Evolutionary conservation across 192 early-diverging fungal species (phyloP).

Genomic region (Podila verticillata): DNA sequence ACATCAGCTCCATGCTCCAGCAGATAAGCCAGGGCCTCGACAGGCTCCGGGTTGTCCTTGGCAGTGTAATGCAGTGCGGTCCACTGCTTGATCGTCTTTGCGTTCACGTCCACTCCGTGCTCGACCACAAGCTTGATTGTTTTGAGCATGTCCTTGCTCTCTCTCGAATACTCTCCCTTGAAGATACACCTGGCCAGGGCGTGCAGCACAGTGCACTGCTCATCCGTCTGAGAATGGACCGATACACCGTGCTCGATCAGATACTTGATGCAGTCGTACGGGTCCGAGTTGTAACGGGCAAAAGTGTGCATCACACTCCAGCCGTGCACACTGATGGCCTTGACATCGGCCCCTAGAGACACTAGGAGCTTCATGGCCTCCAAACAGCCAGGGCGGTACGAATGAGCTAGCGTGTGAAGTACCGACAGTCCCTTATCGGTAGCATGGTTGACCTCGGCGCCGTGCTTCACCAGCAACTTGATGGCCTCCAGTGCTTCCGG

Average conservation of each 20-base stretch:
- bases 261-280: conserved; percentile 53
- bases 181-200: conserved; percentile 60
- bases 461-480: conserved; percentile 56
- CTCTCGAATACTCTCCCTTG: conserved; percentile 45
- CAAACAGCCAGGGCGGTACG: conserved; percentile 63
- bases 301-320: conserved; percentile 64
- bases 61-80: conserved; percentile 55
- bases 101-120: conserved; percentile 67
- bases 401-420: conserved; percentile 50
- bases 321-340: conserved; percentile 70
- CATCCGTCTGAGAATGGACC: conserved; percentile 67
- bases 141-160: conserved; percentile 43
- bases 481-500: conserved; percentile 49
- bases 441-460: conserved; percentile 63
- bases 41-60: conserved; percentile 61
- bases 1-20: conserved; percentile 71
- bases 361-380: conserved; percentile 65
- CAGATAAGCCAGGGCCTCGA: conserved; percentile 52
- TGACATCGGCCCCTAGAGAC: conserved; percentile 67
- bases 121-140: conserved; percentile 60
- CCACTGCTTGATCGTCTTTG: conserved; percentile 57
- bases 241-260: conserved; percentile 65
- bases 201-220: conserved; percentile 74
- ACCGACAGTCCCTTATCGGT: conserved; percentile 44
- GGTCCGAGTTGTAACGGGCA: conserved; percentile 58